Evolutionary conservation across 2,329 filamentous ascomycete species (phyloP), one percentile per base, ranked within the genome.

Genomic region (Aureobasidium sp.): DNA sequence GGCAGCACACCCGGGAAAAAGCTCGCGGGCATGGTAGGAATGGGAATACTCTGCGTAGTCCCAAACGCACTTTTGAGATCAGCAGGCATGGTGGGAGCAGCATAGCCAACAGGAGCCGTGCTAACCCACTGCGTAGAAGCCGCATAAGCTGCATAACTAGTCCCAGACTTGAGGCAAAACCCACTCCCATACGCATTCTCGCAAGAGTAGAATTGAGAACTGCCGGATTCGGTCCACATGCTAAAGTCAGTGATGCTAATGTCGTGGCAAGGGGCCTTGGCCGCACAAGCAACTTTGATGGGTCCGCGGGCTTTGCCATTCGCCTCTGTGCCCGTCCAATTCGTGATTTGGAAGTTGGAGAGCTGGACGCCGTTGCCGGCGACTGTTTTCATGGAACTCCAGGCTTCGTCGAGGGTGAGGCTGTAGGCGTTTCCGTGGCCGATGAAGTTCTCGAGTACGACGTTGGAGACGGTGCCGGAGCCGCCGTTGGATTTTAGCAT

Each of bases 401-500:
- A 85, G 14, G 67, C 79, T 77, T 61, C 80, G 75, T 70, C 85
- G 79, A 60, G 85, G 77, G 69, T 85, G 74, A 27, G 84, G 73
- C 12, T 77, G 73, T 85, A 85, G 3, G 83, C 82, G 64, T 85
- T 86, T 62, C 75, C 72, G 70, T 83, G 82, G 42, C 84, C 83
- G 70, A 83, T 81, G 70, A 85, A 86, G 73, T 84, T 84, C 67
- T 82, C 78, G 44, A 85, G 76, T 1, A 77, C 67, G 15, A 77
- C 73, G 65, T 84, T 78, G 45, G 76, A 75, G 5, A 85, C 78
- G 2, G 73, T 77, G 25, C 83, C 84, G 62, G 70, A 76, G 41
- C 84, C 84, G 45, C 84, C 84, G 67, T 84, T 82, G 59, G 78
- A 80, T 71, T 86, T 86, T 75, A 86, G 79, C 67, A 70, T 70